Conservation (phyloP, 805 yeast genomes). For the Blastobotrys peoriensis region DNA sequence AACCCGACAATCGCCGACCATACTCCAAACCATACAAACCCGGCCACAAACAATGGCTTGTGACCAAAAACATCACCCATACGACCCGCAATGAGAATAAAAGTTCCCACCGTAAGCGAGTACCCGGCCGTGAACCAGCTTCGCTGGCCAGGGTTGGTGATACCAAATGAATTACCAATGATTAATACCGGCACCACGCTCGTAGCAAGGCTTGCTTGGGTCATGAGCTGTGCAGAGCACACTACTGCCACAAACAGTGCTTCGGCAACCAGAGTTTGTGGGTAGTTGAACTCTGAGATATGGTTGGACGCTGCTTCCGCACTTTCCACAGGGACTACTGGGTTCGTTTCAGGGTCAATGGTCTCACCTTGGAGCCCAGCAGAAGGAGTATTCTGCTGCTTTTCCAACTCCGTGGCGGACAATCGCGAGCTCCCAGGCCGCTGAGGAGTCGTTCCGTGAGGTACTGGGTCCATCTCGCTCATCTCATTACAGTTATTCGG, state of each 20-base stretch:
- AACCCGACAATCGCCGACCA: constrained; percentile 62
- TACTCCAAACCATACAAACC: constrained; percentile 48
- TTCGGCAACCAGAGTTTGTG: constrained; percentile 16
- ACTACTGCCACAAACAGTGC: constrained; percentile 23
- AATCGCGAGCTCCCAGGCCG: too few species aligned
- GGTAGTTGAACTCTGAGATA: too few species aligned
- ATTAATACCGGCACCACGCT: constrained; percentile 26
- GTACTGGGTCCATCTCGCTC: too few species aligned
- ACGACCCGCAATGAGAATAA: constrained; percentile 61
- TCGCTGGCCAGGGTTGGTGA: constrained; percentile 30
- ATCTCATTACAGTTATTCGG: too few species aligned
- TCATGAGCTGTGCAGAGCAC: constrained; percentile 32
- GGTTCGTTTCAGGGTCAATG: too few species aligned
- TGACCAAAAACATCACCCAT: constrained; percentile 70
- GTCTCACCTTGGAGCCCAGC: too few species aligned
- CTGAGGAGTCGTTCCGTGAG: too few species aligned
- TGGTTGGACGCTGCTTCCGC: too few species aligned
- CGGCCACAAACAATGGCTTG: constrained; percentile 44
- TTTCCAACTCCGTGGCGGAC: too few species aligned
- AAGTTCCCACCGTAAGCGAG: constrained; percentile 66
- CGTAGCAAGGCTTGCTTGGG: constrained; percentile 35
- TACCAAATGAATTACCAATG: constrained; percentile 29
- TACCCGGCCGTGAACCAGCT: constrained; percentile 69
- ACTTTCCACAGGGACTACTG: too few species aligned
- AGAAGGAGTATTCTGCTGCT: too few species aligned